A percentile compares a stretch with the other conserved stretches of the same genome.
phyloP scores from a whole-genome alignment of 2,329 filamentous ascomycete genomes.

The Gnomoniopsis smithogilvyi region DNA sequence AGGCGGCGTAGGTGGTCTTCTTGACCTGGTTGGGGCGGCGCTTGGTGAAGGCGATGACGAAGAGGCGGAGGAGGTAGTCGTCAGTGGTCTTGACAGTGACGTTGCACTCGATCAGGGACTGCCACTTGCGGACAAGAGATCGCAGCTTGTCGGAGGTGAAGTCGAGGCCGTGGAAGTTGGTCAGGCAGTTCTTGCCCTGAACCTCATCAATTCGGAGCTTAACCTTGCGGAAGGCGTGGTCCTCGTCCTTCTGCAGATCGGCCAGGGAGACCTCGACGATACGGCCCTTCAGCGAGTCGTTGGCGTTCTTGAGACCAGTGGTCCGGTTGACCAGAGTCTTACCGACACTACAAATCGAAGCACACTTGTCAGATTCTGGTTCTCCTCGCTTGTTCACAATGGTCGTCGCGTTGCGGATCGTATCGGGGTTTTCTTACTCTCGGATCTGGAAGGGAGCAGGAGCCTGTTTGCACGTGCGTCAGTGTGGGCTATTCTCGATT shows the following conservation, averaged over 20 bases:
- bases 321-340: conserved; percentile 99
- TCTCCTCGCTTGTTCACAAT: neutral
- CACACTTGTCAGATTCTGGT: conserved; percentile 16
- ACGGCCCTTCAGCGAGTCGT: conserved; percentile 97
- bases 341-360: conserved; percentile 72
- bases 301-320: conserved; percentile 99
- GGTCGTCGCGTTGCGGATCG: conserved; percentile 5
- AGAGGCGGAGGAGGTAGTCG: conserved; percentile 98
- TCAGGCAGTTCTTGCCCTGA: conserved; percentile 99
- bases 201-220: conserved; percentile 98
- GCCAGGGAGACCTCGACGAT: conserved; percentile 99
- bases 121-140: conserved; percentile 99
- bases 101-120: conserved; percentile 98
- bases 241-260: conserved; percentile 99
- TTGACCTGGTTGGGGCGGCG: conserved; percentile 99
- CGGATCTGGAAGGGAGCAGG: conserved; percentile 92
- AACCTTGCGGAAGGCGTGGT: conserved; percentile 99
- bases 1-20: conserved; percentile 98
- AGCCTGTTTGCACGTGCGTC: conserved; percentile 52
- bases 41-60: conserved; percentile 99
- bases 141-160: conserved; percentile 99
- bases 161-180: conserved; percentile 99
- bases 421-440: conserved; percentile 68
- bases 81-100: conserved; percentile 99
- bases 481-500: conserved; percentile 17